phyloP scores from a whole-genome alignment of 1,284 basidiomycete genomes.

The Boletus semigastroideus region DNA sequence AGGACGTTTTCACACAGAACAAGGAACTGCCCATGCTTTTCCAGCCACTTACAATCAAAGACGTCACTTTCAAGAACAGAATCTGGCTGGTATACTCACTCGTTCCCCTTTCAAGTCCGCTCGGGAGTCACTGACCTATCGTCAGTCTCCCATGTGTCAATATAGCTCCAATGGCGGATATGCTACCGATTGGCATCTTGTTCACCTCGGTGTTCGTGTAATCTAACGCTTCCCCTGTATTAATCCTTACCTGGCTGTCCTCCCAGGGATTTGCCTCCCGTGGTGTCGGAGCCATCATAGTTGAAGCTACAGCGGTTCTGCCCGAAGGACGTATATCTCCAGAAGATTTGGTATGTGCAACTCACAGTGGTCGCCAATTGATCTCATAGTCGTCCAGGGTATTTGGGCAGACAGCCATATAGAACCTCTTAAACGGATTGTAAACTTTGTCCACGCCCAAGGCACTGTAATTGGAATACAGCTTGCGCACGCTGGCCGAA shows the following conservation, averaged over 20 bases:
- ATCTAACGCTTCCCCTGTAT: neutral
- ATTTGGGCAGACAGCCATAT: slow-evolving; percentile 66
- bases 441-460: slow-evolving; percentile 54
- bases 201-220: slow-evolving; percentile 62
- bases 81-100: slow-evolving; percentile 52
- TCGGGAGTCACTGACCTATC: neutral
- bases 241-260: neutral
- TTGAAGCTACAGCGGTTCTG: slow-evolving; percentile 71
- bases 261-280: slow-evolving; percentile 56
- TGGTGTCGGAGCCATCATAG: slow-evolving; percentile 61
- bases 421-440: slow-evolving; percentile 52
- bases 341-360: slow-evolving; percentile 48
- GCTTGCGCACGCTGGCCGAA: slow-evolving; percentile 63
- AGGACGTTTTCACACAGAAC: slow-evolving; percentile 47
- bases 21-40: slow-evolving; percentile 60
- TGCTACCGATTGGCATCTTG: slow-evolving; percentile 78
- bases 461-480: slow-evolving; percentile 55
- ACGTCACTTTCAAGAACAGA: slow-evolving; percentile 70
- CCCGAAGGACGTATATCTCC: slow-evolving; percentile 80
- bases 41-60: slow-evolving; percentile 62
- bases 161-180: slow-evolving; percentile 74
- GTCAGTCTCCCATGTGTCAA: slow-evolving; percentile 75
- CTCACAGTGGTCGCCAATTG: neutral
- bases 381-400: slow-evolving; percentile 40
- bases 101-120: neutral